Base-by-base conservation (phyloP, 1,284 basidiomycete genomes). In the Pulveroboletus sp. region DNA sequence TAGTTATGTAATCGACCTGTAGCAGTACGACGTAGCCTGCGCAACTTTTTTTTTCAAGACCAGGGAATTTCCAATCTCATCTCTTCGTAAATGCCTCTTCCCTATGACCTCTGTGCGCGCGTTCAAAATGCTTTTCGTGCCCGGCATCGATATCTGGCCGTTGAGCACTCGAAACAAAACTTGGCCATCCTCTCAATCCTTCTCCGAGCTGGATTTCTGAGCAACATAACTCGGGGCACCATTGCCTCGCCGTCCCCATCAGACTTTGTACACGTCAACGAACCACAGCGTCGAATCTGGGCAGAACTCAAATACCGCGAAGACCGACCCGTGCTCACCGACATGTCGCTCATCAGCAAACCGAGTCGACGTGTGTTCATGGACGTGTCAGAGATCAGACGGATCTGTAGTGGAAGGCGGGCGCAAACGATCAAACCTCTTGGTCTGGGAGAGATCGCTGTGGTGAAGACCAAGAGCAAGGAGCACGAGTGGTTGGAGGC, bases 41-140 rank as follows among this genome's bases (percentile, higher is more conserved):
- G n/a, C n/a, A n/a, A n/a, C n/a, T 28, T 7, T n/a, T n/a, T 29
- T 44, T 38, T 39, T 14, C n/a, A 22, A 22, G 8, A 10, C 33
- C 25, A 38, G n/a, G 28, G 20, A n/a, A 43, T 15, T 9, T 28
- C n/a, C 26, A 26, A 48, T 9, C 18, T 29, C 20, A 25, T 6
- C 12, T 22, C 8, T 10, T n/a, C 17, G 22, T 20, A 51, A 5
- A 86, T 86, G 85, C 81, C 84, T 28, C 81, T 87, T 39, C 88
- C 92, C 2, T 84, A 91, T 73, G 86, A 93, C 74, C 84, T 96
- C 64, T 94, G 92, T 67, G 84, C 92, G 18, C 89, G 85, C 62
- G 71, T 96, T 31, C 91, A 94, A 77, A 96, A 96, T 66, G 91
- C 92, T 14, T 94, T 94, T 68, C 85, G 90, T 18, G 89, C 91